Evolutionary conservation across 768 basidiomycete genomes (phyloP), one percentile per base, ranked within the genome.

Genomic region (Neoboletus magnificus): DNA sequence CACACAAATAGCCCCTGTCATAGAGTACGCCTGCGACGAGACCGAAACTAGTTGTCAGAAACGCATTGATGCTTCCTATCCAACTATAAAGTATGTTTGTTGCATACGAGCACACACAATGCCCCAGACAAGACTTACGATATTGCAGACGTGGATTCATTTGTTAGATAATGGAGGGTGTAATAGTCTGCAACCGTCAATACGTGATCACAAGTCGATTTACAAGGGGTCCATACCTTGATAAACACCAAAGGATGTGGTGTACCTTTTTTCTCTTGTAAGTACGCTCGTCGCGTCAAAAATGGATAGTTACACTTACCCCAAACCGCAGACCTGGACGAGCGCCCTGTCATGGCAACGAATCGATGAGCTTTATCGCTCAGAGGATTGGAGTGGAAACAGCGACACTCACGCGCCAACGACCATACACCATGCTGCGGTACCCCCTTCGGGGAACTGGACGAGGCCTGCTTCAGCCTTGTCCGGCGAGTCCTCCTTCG

Each of bases 1-100:
- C 65, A 18, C 55, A 78, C 77, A 79, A 81, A 67, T 79, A 78
- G 51, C 82, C 82, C n/a, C 71, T 71, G 50, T 84, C 83, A 57
- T 77, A 80, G 9, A 77, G 73, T 48, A 72, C 62, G 3, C 82
- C 82, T 5, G 76, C 64, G 36, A 80, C 32, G 12, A 79, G 52
- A 16, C 80, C 73, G n/a, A 68, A 56, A 0, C 66, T 62, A 20
- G 77, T 58, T 18, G 72, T 56, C 11, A 80, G 64, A 44, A 77
- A 75, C 1, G 76, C 60, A 57, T 82, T 79, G n/a, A 75, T 60
- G 29, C 80, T 76, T 40, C 82, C 82, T 55, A 84, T 76, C 73
- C 73, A 76, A 13, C 72, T 72, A 44, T 37, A 56, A 13, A 39
- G 27, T 30, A 36, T 3, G 30, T 33, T 47, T 65, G 10, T 8